These are phyloP conservation scores for Perilla frutescens DNA, from an alignment of 257 asterid genomes.

Conservation along the genomic window DNA sequence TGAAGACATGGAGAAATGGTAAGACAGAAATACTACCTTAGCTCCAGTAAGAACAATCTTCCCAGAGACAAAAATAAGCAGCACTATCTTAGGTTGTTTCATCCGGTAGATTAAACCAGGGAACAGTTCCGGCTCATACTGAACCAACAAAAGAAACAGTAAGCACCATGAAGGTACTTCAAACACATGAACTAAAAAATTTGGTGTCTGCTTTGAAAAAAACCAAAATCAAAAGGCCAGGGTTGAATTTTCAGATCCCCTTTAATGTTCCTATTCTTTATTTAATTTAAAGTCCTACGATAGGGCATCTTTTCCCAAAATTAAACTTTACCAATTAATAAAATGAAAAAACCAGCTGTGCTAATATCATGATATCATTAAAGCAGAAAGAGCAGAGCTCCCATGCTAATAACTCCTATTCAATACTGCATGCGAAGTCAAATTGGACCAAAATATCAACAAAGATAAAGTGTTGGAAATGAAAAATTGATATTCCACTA, in stretches of 20 bases:
- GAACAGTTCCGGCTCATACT: constrained; percentile 96
- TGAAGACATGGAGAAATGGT: neutral
- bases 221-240: neutral
- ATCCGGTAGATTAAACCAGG: constrained; percentile 92
- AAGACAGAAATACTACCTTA: constrained; percentile 56
- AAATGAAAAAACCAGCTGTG: neutral
- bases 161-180: constrained; percentile 19
- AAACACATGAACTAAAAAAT: neutral
- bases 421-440: neutral
- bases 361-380: no score
- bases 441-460: neutral
- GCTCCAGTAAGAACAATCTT: constrained; percentile 97
- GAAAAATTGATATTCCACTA: neutral
- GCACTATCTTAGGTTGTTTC: constrained; percentile 94
- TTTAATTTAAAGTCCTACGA: neutral
- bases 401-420: no score
- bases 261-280: neutral
- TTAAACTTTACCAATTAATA: neutral
- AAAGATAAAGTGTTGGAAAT: neutral
- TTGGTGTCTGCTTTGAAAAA: neutral
- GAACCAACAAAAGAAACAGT: constrained; percentile 40
- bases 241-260: neutral
- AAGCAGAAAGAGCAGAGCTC: neutral
- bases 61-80: constrained; percentile 93
- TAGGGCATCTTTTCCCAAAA: neutral